A percentile compares a stretch with the other conserved stretches of the same genome.
These are phyloP conservation scores for Conoideocrella luteorostrata DNA, from an alignment of 2,329 filamentous ascomycete species.

Conservation along the genomic window DNA sequence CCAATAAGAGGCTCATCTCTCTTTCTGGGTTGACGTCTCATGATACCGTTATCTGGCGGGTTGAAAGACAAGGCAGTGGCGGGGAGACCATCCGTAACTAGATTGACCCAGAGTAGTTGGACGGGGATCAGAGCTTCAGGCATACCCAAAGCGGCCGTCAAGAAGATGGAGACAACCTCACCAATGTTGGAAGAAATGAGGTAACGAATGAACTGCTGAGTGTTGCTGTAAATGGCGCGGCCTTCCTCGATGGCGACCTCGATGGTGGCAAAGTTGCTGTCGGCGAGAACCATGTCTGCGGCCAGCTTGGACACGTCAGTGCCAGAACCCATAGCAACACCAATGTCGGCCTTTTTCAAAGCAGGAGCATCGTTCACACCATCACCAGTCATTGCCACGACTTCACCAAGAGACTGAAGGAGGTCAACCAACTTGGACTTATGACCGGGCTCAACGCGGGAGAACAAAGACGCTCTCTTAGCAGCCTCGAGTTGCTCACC, in stretches of 20 bases:
- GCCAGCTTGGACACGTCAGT: slow-evolving; percentile 96
- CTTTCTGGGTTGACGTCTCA: slow-evolving; percentile 86
- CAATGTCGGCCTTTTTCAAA: slow-evolving; percentile 97
- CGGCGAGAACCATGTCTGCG: slow-evolving; percentile 95
- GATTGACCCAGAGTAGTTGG: slow-evolving; percentile 96
- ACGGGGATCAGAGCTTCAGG: slow-evolving; percentile 95
- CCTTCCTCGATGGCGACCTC: slow-evolving; percentile 94
- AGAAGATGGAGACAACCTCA: slow-evolving; percentile 97
- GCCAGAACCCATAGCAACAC: slow-evolving; percentile 96
- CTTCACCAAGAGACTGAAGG: slow-evolving; percentile 84
- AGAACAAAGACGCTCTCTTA: slow-evolving; percentile 84
- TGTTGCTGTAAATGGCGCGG: slow-evolving; percentile 98
- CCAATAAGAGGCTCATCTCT: slow-evolving; percentile 88
- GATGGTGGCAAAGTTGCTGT: slow-evolving; percentile 98
- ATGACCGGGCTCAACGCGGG: slow-evolving; percentile 88
- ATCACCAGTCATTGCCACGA: slow-evolving; percentile 98
- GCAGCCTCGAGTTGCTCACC: slow-evolving; percentile 77
- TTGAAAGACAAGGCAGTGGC: slow-evolving; percentile 97
- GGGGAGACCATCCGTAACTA: slow-evolving; percentile 94
- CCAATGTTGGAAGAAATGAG: slow-evolving; percentile 99
- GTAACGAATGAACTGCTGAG: slow-evolving; percentile 98
- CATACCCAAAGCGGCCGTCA: slow-evolving; percentile 94
- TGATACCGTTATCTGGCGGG: slow-evolving; percentile 95
- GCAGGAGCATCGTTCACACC: slow-evolving; percentile 98
- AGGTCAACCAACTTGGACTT: slow-evolving; percentile 98